These are phyloP conservation scores for Crepidotus sp. DNA, from an alignment of 1,284 basidiomycete species.

Conservation along the genomic window DNA sequence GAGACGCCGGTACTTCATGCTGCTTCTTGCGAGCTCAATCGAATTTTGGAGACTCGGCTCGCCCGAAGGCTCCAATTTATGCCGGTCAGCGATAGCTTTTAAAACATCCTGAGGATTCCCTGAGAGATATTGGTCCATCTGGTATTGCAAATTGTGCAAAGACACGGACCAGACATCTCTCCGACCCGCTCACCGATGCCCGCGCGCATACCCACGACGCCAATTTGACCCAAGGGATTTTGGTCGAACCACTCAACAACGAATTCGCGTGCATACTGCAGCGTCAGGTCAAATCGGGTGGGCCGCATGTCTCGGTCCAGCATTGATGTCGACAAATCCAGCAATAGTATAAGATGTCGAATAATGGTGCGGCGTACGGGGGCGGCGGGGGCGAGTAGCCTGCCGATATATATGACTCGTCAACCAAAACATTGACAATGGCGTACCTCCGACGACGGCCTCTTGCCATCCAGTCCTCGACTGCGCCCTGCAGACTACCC, in stretches of 20 bases:
- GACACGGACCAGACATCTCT: slow-evolving; percentile 74
- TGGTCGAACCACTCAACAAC: slow-evolving; percentile 98
- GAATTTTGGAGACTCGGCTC: slow-evolving; percentile 97
- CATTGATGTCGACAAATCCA: slow-evolving; percentile 91
- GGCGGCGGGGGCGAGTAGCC: slow-evolving; percentile 69
- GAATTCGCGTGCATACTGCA: slow-evolving; percentile 88
- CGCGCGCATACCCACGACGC: slow-evolving; percentile 84
- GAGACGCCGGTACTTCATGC: slow-evolving; percentile 59
- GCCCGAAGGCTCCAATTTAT: slow-evolving; percentile 82
- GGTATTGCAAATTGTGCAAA: neutral
- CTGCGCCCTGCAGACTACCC: slow-evolving; percentile 84
- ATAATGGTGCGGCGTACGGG: slow-evolving; percentile 95
- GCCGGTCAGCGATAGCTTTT: slow-evolving; percentile 76
- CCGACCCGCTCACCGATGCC: slow-evolving; percentile 82
- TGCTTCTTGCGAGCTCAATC: slow-evolving; percentile 88
- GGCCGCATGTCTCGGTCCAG: slow-evolving; percentile 93
- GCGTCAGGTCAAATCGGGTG: slow-evolving; percentile 80
- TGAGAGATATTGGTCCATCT: slow-evolving; percentile 25
- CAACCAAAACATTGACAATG: slow-evolving; percentile 6
- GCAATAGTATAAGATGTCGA: slow-evolving; percentile 83
- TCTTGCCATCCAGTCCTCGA: slow-evolving; percentile 82
- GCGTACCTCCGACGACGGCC: slow-evolving; percentile 72
- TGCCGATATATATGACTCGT: slow-evolving; percentile 22
- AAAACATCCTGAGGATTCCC: slow-evolving; percentile 94
- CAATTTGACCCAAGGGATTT: slow-evolving; percentile 97